These are phyloP conservation scores for Pelargonium australe DNA, from an alignment of 441 rosid genomes.

Conservation along the genomic window DNA sequence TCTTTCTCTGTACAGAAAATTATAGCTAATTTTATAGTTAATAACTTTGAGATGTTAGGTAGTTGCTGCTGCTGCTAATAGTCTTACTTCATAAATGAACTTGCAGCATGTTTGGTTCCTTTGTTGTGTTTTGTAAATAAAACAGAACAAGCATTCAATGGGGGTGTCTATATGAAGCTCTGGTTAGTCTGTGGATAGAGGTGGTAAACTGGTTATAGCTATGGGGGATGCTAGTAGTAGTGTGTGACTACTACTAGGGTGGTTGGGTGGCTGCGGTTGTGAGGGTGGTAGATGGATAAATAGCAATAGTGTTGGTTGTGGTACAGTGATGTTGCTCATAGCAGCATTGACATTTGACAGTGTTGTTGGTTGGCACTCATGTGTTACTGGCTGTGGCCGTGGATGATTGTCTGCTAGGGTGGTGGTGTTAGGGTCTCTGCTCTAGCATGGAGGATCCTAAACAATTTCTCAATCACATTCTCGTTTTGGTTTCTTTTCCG, in stretches of 20 bases:
- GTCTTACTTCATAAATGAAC: neutral
- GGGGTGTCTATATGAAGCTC: neutral
- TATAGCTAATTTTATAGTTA: neutral
- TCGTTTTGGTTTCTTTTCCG: neutral
- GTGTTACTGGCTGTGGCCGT: neutral
- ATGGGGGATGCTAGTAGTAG: neutral
- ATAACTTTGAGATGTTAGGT: slow-evolving; percentile 3
- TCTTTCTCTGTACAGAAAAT: neutral
- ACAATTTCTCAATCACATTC: neutral
- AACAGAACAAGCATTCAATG: neutral
- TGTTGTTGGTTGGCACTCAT: neutral
- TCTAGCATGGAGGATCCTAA: neutral
- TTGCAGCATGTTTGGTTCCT: neutral
- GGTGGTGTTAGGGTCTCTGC: neutral
- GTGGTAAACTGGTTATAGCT: neutral
- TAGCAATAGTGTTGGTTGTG: neutral
- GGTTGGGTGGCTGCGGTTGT: neutral
- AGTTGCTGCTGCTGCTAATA: neutral
- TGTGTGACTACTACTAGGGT: too few relatives aligned
- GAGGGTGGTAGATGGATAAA: slow-evolving; percentile 2
- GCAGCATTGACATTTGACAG: neutral
- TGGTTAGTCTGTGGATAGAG: neutral
- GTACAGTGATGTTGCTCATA: neutral
- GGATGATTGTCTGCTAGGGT: neutral
- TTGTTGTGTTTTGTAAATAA: neutral